phyloP scores from a whole-genome alignment of 176 grass and related monocot species.

The Carex kokanica region DNA sequence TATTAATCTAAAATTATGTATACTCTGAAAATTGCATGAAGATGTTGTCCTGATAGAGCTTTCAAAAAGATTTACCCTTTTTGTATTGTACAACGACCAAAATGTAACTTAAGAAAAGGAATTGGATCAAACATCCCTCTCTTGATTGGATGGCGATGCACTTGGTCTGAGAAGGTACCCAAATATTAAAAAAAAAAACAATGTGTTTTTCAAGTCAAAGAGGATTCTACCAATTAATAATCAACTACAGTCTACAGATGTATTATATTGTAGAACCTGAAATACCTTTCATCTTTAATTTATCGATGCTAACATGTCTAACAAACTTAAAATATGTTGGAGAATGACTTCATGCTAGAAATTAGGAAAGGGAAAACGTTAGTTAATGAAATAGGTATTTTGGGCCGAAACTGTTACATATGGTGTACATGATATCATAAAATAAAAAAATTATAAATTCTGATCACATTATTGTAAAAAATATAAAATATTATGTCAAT shows the following conservation, averaged over 20 bases:
- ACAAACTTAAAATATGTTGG: conserved; percentile 33
- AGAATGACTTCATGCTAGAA: not conserved
- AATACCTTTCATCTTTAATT: not conserved
- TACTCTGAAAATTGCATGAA: not conserved
- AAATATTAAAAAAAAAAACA: not conserved
- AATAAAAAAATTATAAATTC: too few relatives aligned
- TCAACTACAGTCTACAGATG: not conserved
- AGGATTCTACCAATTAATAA: conserved; percentile 1
- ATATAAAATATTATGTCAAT: too few relatives aligned
- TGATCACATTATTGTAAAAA: too few relatives aligned
- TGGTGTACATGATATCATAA: too few relatives aligned
- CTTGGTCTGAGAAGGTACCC: not conserved
- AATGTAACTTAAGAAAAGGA: conserved; percentile 15
- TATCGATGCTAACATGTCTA: conserved; percentile 22
- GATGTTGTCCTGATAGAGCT: not conserved
- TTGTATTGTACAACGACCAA: conserved; percentile 8
- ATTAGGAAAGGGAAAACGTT: conserved; percentile 31
- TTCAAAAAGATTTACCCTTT: not conserved
- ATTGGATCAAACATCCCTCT: conserved; percentile 68
- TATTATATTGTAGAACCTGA: conserved; percentile 23
- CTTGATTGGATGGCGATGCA: conserved; percentile 25
- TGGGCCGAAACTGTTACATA: not conserved
- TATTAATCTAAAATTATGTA: not conserved
- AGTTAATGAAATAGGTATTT: conserved; percentile 21
- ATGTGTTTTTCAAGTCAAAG: not conserved